A percentile compares a stretch with the other conserved stretches of the same genome.
These are phyloP conservation scores for Orbilia brochopaga DNA, from an alignment of 2,329 filamentous ascomycete species.

Conservation along the genomic window DNA sequence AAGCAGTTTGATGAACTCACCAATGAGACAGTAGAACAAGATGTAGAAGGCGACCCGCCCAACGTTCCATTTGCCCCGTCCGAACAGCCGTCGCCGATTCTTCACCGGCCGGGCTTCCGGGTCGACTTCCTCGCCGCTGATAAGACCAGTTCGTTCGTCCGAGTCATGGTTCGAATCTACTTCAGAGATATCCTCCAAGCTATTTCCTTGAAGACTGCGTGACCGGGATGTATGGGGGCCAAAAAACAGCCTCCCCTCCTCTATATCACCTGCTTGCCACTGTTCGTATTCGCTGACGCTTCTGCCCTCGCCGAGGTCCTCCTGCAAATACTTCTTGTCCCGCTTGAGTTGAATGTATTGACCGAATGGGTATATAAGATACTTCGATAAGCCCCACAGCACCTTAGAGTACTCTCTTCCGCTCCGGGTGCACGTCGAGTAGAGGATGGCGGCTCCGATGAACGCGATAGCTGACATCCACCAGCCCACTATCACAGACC, in stretches of 20 bases:
- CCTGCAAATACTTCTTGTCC: constrained; percentile 90
- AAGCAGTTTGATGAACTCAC: constrained; percentile 26
- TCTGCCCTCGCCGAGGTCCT: constrained; percentile 92
- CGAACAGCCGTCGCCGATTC: constrained; percentile 83
- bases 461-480: constrained; percentile 84
- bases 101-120: constrained; percentile 58
- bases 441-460: constrained; percentile 76
- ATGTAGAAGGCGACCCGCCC: constrained; percentile 94
- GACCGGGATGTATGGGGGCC: constrained; percentile 77
- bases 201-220: constrained; percentile 83
- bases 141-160: constrained; percentile 62
- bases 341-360: constrained; percentile 92
- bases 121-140: constrained; percentile 61
- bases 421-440: constrained; percentile 76
- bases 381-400: constrained; percentile 80
- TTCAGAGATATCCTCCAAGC: constrained; percentile 86
- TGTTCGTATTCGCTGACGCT: constrained; percentile 99
- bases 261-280: constrained; percentile 96
- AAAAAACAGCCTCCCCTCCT: constrained; percentile 95
- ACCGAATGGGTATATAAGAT: constrained; percentile 94
- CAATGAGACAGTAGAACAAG: constrained; percentile 90
- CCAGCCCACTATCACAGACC: constrained; percentile 93
- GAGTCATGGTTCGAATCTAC: constrained; percentile 81
- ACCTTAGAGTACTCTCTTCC: constrained; percentile 84
- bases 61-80: constrained; percentile 92